Percentiles rank a stretch among this genome's conserved stretches.
phyloP scores from a whole-genome alignment of 1,284 basidiomycete species.

The Sporisorium sorghi region DNA sequence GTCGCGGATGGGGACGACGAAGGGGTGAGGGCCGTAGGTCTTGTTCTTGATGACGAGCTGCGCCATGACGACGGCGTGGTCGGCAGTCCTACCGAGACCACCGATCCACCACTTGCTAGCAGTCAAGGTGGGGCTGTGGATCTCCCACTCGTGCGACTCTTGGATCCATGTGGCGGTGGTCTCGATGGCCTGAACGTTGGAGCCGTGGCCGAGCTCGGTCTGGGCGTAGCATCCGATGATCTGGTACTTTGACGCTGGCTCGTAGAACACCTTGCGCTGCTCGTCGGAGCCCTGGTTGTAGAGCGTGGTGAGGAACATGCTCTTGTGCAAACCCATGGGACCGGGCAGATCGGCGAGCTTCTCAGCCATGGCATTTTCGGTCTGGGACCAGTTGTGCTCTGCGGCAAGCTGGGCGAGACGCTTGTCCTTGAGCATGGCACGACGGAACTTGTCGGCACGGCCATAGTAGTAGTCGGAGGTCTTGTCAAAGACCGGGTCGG shows the following conservation, averaged over 20 bases:
- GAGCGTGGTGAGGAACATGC: conserved; percentile 66
- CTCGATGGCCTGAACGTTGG: conserved; percentile 63
- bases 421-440: conserved; percentile 69
- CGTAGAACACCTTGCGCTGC: conserved; percentile 61
- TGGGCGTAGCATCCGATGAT: conserved; percentile 65
- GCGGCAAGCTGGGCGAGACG: conserved; percentile 66
- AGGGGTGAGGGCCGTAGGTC: conserved; percentile 69
- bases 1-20: conserved; percentile 70
- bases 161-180: conserved; percentile 60
- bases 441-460: conserved; percentile 67
- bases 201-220: conserved; percentile 64
- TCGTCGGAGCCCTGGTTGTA: conserved; percentile 62
- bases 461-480: conserved; percentile 72
- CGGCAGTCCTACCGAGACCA: conserved; percentile 69
- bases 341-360: conserved; percentile 61
- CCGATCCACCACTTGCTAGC: conserved; percentile 69
- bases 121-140: conserved; percentile 57
- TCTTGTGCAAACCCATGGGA: conserved; percentile 61
- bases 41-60: conserved; percentile 69
- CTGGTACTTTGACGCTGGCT: conserved; percentile 55
- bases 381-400: conserved; percentile 70
- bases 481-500: conserved; percentile 78
- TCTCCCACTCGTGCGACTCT: conserved; percentile 56
- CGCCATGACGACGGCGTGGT: conserved; percentile 70
- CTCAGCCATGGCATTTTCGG: conserved; percentile 50